A percentile compares a stretch with the other conserved stretches of the same genome.
These are phyloP conservation scores for Pulveroboletus frians DNA, from an alignment of 768 basidiomycete species.

Conservation along the genomic window DNA sequence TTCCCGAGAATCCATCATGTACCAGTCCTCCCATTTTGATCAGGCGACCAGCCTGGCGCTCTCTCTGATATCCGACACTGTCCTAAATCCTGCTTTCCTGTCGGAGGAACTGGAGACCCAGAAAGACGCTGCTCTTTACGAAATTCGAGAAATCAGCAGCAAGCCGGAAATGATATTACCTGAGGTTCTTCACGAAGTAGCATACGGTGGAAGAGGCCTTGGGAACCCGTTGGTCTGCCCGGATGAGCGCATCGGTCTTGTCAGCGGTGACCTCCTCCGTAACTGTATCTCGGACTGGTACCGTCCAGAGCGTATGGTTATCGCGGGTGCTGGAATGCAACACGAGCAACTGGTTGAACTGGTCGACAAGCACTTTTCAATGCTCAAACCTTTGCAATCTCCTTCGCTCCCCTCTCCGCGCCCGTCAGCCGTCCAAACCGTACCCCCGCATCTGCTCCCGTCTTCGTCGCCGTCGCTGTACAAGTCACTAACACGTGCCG, in stretches of 20 bases:
- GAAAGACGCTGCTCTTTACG: slow-evolving; percentile 84
- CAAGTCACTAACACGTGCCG: slow-evolving; percentile 71
- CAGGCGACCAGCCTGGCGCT: slow-evolving; percentile 75
- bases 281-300: slow-evolving; percentile 78
- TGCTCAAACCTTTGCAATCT: slow-evolving; percentile 40
- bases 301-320: slow-evolving; percentile 88
- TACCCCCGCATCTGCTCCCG: slow-evolving; percentile 56
- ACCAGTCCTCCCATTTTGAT: slow-evolving; percentile 93
- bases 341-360: slow-evolving; percentile 88
- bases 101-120: slow-evolving; percentile 78
- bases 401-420: slow-evolving; percentile 23
- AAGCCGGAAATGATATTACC: slow-evolving; percentile 95
- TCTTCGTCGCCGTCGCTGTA: slow-evolving; percentile 48
- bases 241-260: slow-evolving; percentile 66
- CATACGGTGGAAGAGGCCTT: slow-evolving; percentile 69
- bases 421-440: slow-evolving; percentile 28
- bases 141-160: slow-evolving; percentile 77
- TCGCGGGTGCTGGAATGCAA: slow-evolving; percentile 89
- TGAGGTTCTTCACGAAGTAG: slow-evolving; percentile 82
- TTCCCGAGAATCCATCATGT: slow-evolving; percentile 93
- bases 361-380: slow-evolving; percentile 78
- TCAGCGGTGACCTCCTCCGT: slow-evolving; percentile 59
- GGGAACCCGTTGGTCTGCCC: slow-evolving; percentile 92
- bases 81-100: slow-evolving; percentile 69
- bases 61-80: slow-evolving; percentile 88